A percentile compares a stretch with the other conserved stretches of the same genome.
Conservation (phyloP, 257 asterid species). For the Fraxinus cuspidata region DNA sequence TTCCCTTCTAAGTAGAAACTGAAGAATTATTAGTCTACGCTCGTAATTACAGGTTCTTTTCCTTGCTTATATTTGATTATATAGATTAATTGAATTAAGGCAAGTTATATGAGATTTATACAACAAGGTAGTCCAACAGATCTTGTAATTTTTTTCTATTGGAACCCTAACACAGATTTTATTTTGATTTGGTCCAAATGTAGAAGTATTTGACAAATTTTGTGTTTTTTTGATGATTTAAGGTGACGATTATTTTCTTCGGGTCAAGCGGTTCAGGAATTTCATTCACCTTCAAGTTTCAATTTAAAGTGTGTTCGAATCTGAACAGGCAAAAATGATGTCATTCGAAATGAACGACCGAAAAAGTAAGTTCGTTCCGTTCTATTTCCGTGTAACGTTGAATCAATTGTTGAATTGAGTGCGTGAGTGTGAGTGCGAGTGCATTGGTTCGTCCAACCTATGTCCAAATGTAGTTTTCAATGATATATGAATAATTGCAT, state of each 20-base stretch:
- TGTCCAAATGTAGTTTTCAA: not conserved
- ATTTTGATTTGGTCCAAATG: not conserved
- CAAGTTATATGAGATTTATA: not conserved
- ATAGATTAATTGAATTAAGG: not conserved
- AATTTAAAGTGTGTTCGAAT: conserved; percentile 23
- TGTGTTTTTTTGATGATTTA: not conserved
- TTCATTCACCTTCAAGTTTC: conserved; percentile 20
- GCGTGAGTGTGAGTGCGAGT: not conserved
- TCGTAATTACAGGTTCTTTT: not conserved
- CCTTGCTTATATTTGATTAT: not conserved
- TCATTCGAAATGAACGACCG: conserved; percentile 86
- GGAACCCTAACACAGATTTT: conserved; percentile 4
- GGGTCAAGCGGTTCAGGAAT: conserved; percentile 28
- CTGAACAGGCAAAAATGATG: conserved; percentile 57
- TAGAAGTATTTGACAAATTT: not conserved
- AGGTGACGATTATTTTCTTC: conserved; percentile 14
- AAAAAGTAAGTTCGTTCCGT: conserved; percentile 46
- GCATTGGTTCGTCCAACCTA: not conserved
- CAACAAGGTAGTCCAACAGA: conserved; percentile 29
- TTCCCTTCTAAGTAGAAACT: conserved; percentile 35
- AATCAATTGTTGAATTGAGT: not conserved
- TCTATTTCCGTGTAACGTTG: not conserved
- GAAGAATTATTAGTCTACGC: not conserved
- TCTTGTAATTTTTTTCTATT: conserved; percentile 15
- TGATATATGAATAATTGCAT: not conserved